Conservation (phyloP, 768 basidiomycete species). For the Pisolithus sp. region DNA sequence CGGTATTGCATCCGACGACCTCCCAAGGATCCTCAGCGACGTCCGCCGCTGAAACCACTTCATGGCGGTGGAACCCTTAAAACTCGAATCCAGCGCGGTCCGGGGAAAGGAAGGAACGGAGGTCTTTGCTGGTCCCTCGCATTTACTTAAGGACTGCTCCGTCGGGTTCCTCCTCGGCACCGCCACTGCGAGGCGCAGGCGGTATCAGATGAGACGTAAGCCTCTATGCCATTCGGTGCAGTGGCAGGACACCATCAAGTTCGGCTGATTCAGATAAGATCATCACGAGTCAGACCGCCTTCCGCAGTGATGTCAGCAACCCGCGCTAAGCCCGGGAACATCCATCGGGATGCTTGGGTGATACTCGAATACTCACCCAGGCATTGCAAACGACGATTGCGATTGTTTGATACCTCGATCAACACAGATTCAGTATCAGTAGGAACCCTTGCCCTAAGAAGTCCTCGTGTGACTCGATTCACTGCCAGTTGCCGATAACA, state of each 20-base stretch:
- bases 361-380: too few relatives aligned
- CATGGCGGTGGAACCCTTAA: conserved; percentile 11
- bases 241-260: not conserved
- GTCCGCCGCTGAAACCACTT: conserved; percentile 48
- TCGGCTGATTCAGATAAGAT: not conserved
- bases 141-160: not conserved
- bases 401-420: too few relatives aligned
- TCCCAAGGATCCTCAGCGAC: conserved; percentile 63
- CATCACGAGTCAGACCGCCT: not conserved
- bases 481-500: too few relatives aligned
- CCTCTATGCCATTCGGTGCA: not conserved
- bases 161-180: not conserved
- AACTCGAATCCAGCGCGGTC: conserved; percentile 9
- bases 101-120: conserved; percentile 5
- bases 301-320: not conserved
- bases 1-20: conserved; percentile 59
- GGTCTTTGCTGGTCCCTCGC: conserved; percentile 7
- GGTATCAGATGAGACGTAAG: not conserved
- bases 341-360: too few relatives aligned
- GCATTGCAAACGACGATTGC: too few relatives aligned
- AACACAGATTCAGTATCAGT: too few relatives aligned
- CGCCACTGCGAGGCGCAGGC: not conserved
- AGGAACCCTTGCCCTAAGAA: too few relatives aligned
- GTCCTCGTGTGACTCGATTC: too few relatives aligned
- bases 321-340: not conserved